Evolutionary conservation across 148 eudicot species (phyloP).

Genomic region (Dianthus caryophyllus): DNA sequence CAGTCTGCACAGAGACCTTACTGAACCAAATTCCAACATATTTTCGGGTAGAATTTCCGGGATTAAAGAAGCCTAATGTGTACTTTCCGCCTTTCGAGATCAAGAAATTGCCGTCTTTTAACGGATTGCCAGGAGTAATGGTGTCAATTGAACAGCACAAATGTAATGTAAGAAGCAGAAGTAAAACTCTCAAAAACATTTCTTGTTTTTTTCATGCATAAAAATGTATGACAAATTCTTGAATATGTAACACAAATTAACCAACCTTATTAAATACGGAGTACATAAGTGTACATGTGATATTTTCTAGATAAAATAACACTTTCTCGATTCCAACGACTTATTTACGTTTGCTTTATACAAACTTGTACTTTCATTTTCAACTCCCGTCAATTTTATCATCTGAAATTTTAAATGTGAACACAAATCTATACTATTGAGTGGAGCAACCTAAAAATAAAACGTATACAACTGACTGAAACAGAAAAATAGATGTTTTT

Average conservation of each 20-base stretch:
- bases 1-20: constrained; percentile 33
- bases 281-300: too few relatives aligned
- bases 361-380: too few relatives aligned
- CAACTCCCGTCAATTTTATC: too few relatives aligned
- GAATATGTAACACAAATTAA: constrained; percentile 1
- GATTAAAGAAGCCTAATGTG: constrained; percentile 38
- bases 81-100: constrained; percentile 30
- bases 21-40: constrained; percentile 38
- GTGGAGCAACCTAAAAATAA: too few relatives aligned
- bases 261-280: neutral
- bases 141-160: constrained; percentile 16
- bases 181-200: constrained; percentile 14
- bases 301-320: too few relatives aligned
- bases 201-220: neutral
- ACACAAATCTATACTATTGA: too few relatives aligned
- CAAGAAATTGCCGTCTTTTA: constrained; percentile 25
- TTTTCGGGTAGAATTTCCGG: constrained; percentile 21
- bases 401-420: too few relatives aligned
- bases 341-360: too few relatives aligned
- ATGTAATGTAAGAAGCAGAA: constrained; percentile 15
- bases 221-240: neutral
- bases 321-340: too few relatives aligned
- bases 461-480: too few relatives aligned
- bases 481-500: too few relatives aligned
- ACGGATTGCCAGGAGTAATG: constrained; percentile 19